Base-by-base conservation (phyloP, 495 filamentous ascomycete species). In the Tetracladium setigerum region DNA sequence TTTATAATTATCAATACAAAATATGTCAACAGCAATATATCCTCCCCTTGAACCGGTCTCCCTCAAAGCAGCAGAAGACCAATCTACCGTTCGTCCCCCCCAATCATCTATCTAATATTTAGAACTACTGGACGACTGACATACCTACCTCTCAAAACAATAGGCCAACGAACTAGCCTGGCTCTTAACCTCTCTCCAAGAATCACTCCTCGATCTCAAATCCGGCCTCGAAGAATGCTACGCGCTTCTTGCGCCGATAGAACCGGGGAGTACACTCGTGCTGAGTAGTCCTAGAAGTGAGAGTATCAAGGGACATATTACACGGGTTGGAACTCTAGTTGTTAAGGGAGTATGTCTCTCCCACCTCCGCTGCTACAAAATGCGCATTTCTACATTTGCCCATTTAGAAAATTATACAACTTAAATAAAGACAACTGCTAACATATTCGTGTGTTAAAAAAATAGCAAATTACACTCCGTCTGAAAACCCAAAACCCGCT, bases 141-240 rank as follows among this genome's bases (percentile, higher is more conserved):
- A 35, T 16, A 15, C 13, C 6, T 24, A n/a, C 18, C n/a, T 54
- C 49, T 62, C 36, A 30, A 33, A 19, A 40, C n/a, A 49, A 52
- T 61, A 89, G 84, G 73, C 76, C 22, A 76, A 78, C 39, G 92
- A 98, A 67, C 73, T 96, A 22, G 69, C 82, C 63, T 97, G 92
- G 94, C 84, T 97, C 6, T 73, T 96, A 43, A 65, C 74, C 33
- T 79, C 84, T 19, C 76, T 97, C 14, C 82, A 86, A 65, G 77
- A 86, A 39, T 88, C 84, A 14, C 75, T 97, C 30, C 68, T 69
- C 24, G 82, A 85, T 11, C 63, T 98, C 49, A 86, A 89, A 63
- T 76, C 79, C 58, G 89, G 91, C 39, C 80, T 98, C 13, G 79
- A 89, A 64, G 89, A 95, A 68, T 97, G 92, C 64, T 79, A 83